Base-by-base conservation (phyloP, 495 filamentous ascomycete genomes). In the Collariella sp. region DNA sequence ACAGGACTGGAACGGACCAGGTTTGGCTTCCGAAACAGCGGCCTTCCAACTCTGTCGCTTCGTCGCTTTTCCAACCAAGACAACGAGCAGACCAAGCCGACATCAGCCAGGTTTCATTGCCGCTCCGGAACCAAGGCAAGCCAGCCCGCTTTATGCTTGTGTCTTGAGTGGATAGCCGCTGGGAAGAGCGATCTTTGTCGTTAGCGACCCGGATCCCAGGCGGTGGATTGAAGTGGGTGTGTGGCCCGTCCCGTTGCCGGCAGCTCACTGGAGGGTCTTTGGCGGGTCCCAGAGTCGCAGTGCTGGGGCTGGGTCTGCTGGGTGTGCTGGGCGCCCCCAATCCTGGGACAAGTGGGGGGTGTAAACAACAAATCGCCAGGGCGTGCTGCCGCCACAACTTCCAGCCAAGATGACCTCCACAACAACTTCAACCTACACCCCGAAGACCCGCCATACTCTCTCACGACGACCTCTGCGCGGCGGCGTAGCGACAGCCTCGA, bases 401-500 rank as follows among this genome's bases (percentile, higher is more conserved):
- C 22, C n/a, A 16, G 46, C 56, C 60, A 62, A 65, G 50, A 69
- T 69, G 65, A 59, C 66, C 49, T 56, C 56, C 24, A 67, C 64
- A 49, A 60, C 66, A 56, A 63, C 67, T 29, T 69, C 91, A 80
- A 49, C 91, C 82, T 57, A 76, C 72, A 66, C 91, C 83, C 67
- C 91, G 83, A 33, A 88, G 82, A 54, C 89, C 78, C 70, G 94
- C 86, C 51, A 86, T 86, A 63, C 94, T 67, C 54, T 69, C 15
- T 62, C 68, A 5, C 52, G 67, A 51, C 59, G 66, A 38, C 50
- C 59, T 12, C 54, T 57, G 20, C 68, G 69, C 42, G 66, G 68
- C 62, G 71, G 72, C 48, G 72, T 78, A 56, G 75, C 75, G 55
- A 80, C 79, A 7, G 73, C 76, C 20, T 85, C 83, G 11, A 81